Base-by-base conservation (phyloP, 305 asterid genomes). In the Solanum hybrid region DNA sequence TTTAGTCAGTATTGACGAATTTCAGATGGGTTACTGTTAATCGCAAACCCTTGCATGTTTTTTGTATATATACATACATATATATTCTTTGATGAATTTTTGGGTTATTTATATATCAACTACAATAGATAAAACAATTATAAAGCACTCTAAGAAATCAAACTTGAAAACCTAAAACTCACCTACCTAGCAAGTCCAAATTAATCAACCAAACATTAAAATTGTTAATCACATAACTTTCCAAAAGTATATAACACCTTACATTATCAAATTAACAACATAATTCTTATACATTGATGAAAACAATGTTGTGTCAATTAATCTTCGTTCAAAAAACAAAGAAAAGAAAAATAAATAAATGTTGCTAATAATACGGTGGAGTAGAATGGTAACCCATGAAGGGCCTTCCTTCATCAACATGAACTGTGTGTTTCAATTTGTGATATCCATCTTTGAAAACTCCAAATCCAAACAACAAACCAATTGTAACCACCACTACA, bases 401-500 rank as follows among this genome's bases (percentile, higher is more conserved):
- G 75, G 88, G 75, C 31, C 88, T 84, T 31, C 40, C 28, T 33
- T 31, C 88, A 39, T 83, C 92, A 6, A 39, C 67, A 88, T 95
- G 94, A 28, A 95, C 3, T 3, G 95, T 71, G 84, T 92, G 91
- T 89, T 95, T 92, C 78, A 95, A 4, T 92, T 94, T 96, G 90
- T 94, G 92, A 87, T 94, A 95, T 2, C 97, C 97, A 79, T 95
- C 90, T 89, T 88, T 89, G 92, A 93, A 95, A 24, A 95, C 94
- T 14, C 96, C 96, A 87, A 96, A 96, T 16, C 98, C 98, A 91
- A 96, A 94, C 16, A 94, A 78, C 39, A 93, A 31, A 11, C 98
- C 98, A 75, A 95, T 82, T 39, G 93, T 94, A 12, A 96, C 24
- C 61, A 93, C 96, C 90, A 92, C 73, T 22, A 94, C 4, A 28